Evolutionary conservation across 768 basidiomycete genomes (phyloP).

Genomic region (Tulasnella sp.): DNA sequence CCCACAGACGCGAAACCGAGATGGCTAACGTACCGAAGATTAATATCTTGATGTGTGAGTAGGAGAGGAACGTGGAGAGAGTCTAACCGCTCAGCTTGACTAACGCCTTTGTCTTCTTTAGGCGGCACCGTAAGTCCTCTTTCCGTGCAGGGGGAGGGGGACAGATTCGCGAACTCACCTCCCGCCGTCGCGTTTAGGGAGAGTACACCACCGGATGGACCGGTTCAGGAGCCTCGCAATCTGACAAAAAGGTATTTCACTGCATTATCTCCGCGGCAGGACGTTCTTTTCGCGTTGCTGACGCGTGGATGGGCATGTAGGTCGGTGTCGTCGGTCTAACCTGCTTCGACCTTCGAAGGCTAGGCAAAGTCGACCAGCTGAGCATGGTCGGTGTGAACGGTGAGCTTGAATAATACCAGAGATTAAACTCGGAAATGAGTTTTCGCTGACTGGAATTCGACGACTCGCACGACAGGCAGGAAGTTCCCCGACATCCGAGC

Average conservation of each 20-base stretch:
- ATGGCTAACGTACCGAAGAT: not conserved
- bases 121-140: not conserved
- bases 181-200: constrained; percentile 32
- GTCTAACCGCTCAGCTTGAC: not conserved
- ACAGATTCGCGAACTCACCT: not conserved
- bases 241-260: constrained; percentile 75
- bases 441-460: not conserved
- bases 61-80: not conserved
- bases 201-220: constrained; percentile 97
- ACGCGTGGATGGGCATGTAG: not conserved
- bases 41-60: not conserved
- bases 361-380: constrained; percentile 70
- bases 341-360: constrained; percentile 75
- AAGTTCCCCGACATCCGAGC: constrained; percentile 80
- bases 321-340: constrained; percentile 63
- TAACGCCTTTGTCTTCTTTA: not conserved
- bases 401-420: too few species aligned
- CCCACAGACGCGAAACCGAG: not conserved
- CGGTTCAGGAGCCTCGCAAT: constrained; percentile 80
- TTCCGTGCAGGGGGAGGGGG: not conserved
- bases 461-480: constrained; percentile 21
- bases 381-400: constrained; percentile 69
- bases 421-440: too few species aligned
- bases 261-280: not conserved
- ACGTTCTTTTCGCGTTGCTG: not conserved